These are phyloP conservation scores for Tetrastigma voinierianum DNA, from an alignment of 164 flowering plant species.

Conservation along the genomic window DNA sequence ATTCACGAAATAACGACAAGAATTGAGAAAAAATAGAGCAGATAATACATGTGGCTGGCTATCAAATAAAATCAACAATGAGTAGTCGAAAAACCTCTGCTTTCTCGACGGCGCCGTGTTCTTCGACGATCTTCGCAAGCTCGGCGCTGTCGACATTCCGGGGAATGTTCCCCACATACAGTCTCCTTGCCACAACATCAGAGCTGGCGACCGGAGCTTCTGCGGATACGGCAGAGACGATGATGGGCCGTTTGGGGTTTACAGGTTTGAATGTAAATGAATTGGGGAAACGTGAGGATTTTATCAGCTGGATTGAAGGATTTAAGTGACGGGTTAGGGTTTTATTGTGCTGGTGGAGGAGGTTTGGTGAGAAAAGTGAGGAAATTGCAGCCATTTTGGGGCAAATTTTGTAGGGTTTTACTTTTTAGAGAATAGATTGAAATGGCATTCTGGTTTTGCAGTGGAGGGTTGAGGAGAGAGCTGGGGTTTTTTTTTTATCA, in stretches of 20 bases:
- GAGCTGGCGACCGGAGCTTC: constrained; percentile 38
- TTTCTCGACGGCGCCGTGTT: constrained; percentile 83
- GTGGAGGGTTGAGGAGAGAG: no score
- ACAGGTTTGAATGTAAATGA: background rate
- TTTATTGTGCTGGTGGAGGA: constrained; percentile 20
- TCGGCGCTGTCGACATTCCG: constrained; percentile 53
- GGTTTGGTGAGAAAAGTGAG: constrained; percentile 24
- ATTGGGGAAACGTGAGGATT: constrained; percentile 7
- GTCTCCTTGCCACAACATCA: constrained; percentile 41
- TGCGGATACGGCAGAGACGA: constrained; percentile 40
- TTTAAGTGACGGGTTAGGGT: constrained; percentile 14
- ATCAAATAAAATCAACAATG: background rate
- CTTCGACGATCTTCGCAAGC: constrained; percentile 55
- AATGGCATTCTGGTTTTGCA: background rate
- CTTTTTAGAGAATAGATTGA: background rate
- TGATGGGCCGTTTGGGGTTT: no score
- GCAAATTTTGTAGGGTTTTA: background rate
- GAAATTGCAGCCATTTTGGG: constrained; percentile 39
- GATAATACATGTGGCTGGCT: no score
- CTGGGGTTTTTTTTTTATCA: no score
- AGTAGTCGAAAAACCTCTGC: constrained; percentile 56
- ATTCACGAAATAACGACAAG: background rate
- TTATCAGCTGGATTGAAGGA: constrained; percentile 16
- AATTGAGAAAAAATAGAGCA: background rate
- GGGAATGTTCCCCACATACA: constrained; percentile 90